These are phyloP conservation scores for Starmera pachycereana DNA, from an alignment of 805 yeast genomes.

Conservation along the genomic window DNA sequence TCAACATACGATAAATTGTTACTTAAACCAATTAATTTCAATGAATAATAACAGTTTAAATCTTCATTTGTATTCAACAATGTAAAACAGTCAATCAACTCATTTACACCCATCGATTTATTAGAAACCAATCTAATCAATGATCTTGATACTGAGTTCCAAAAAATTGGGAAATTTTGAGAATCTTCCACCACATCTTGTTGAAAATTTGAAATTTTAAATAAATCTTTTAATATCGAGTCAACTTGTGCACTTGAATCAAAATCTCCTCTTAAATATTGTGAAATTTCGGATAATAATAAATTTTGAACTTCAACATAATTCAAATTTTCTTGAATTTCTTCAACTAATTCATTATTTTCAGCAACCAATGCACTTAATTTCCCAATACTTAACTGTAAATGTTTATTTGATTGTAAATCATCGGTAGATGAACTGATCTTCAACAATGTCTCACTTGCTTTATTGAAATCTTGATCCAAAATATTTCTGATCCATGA, in stretches of 20 bases:
- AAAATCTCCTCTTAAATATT: slow-evolving; percentile 21
- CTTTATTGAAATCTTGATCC: slow-evolving; percentile 37
- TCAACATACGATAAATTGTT: slow-evolving; percentile 14
- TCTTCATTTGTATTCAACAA: slow-evolving; percentile 27
- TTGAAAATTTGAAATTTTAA: slow-evolving; percentile 10
- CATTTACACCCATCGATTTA: slow-evolving; percentile 30
- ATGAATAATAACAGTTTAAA: slow-evolving; percentile 28
- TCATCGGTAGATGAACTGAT: slow-evolving; percentile 34
- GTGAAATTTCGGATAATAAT: slow-evolving; percentile 20
- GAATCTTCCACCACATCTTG: neutral
- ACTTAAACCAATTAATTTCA: slow-evolving; percentile 37
- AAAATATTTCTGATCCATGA: slow-evolving; percentile 66
- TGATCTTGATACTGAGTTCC: slow-evolving; percentile 16
- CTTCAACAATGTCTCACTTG: slow-evolving; percentile 35
- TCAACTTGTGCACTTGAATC: slow-evolving; percentile 16
- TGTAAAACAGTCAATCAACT: slow-evolving; percentile 43
- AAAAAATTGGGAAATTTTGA: slow-evolving; percentile 11
- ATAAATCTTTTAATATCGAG: slow-evolving; percentile 15
- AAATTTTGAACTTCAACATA: slow-evolving; percentile 39
- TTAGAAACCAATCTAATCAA: slow-evolving; percentile 24
- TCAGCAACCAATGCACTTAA: slow-evolving; percentile 42
- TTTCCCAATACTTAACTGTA: slow-evolving; percentile 65
- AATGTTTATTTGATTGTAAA: slow-evolving; percentile 33
- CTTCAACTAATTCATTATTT: slow-evolving; percentile 22
- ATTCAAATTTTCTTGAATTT: slow-evolving; percentile 41